These are phyloP conservation scores for Oryza meyeriana DNA, from an alignment of 176 grass and related monocot species.

Conservation along the genomic window DNA sequence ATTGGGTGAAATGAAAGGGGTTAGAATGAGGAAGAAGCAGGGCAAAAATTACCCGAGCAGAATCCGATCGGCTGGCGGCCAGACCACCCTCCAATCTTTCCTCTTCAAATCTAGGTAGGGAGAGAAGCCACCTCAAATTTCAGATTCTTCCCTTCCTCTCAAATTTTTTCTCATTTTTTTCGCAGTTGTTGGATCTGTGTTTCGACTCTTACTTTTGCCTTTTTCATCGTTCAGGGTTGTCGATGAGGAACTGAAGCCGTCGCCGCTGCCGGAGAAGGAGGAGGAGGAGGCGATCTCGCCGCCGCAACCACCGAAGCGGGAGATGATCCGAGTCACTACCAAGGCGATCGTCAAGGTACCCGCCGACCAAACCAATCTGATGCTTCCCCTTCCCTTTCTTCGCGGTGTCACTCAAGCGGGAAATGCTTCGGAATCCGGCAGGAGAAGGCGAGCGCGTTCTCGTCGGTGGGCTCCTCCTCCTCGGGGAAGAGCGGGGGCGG, in stretches of 20 bases:
- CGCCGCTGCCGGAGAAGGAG: background rate
- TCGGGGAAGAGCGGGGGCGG: slow-evolving; percentile 23
- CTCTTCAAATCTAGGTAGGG: slow-evolving; percentile 49
- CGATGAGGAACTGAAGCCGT: slow-evolving; percentile 2
- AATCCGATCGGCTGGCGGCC: slow-evolving; percentile 41
- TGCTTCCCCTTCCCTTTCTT: background rate
- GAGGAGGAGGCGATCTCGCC: background rate
- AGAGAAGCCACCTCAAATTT: background rate
- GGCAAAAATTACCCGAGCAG: slow-evolving; percentile 26
- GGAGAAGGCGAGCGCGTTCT: slow-evolving; percentile 75
- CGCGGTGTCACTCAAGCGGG: background rate
- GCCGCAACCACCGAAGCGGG: slow-evolving; percentile 30
- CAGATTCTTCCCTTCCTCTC: background rate
- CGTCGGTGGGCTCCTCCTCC: slow-evolving; percentile 48
- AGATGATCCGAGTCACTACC: slow-evolving; percentile 40
- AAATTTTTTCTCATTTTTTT: background rate
- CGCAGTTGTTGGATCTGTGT: background rate
- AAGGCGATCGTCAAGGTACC: slow-evolving; percentile 30
- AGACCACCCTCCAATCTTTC: slow-evolving; percentile 65
- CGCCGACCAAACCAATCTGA: background rate
- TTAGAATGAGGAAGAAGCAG: slow-evolving; percentile 30
- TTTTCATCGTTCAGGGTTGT: background rate
- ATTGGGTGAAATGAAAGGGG: background rate
- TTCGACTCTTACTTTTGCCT: background rate
- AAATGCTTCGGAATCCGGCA: slow-evolving; percentile 9